Percentiles rank a stretch among this genome's conserved stretches.
Evolutionary conservation across 2,329 filamentous ascomycete genomes (phyloP).

Genomic region (Ceratocystis destructans): DNA sequence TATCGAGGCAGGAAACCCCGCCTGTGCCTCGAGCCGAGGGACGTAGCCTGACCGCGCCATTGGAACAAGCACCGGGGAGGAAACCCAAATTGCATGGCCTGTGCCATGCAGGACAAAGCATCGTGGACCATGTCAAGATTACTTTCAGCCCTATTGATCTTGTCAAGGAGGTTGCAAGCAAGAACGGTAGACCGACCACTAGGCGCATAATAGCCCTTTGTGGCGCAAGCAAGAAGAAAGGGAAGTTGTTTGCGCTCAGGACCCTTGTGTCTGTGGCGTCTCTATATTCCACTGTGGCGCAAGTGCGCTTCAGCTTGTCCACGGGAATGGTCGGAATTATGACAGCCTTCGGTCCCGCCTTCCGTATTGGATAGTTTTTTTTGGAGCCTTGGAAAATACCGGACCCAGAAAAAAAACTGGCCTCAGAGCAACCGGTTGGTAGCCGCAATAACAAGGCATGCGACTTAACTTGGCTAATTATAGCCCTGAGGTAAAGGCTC

Average conservation of each 20-base stretch:
- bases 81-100: no score
- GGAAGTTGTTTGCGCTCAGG: conserved; percentile 14
- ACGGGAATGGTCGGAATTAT: conserved; percentile 16
- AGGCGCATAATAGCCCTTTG: no score
- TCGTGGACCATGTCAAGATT: no score
- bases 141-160: no score
- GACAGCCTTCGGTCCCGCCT: conserved; percentile 14
- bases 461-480: not conserved
- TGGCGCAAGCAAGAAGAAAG: not conserved
- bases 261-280: not conserved
- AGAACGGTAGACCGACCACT: no score
- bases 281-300: not conserved
- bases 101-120: no score
- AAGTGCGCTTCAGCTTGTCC: conserved; percentile 13
- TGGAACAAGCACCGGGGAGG: no score
- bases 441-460: not conserved
- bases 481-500: not conserved
- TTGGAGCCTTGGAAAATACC: conserved; percentile 14
- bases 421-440: not conserved
- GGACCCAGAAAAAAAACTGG: conserved; percentile 15
- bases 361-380: conserved; percentile 11
- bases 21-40: no score
- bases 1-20: no score
- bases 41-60: no score
- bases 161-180: no score